A percentile compares a stretch with the other conserved stretches of the same genome.
These are phyloP conservation scores for Phytophthora litchii DNA, from an alignment of 352 stramenopile genomes.

Conservation along the genomic window DNA sequence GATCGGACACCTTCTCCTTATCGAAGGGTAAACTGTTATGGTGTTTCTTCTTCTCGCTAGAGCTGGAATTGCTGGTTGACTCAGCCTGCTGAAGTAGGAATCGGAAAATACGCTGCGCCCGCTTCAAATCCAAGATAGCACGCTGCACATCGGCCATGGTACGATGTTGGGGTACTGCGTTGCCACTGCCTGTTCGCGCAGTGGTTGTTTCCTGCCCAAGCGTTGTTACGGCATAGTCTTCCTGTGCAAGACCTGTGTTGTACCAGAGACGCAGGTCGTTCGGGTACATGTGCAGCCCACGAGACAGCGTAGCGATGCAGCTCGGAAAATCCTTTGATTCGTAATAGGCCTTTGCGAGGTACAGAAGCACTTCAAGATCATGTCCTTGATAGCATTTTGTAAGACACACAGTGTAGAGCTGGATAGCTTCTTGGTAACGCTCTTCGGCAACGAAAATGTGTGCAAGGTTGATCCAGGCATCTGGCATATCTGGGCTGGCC, in stretches of 20 bases:
- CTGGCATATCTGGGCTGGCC: slow-evolving; percentile 94
- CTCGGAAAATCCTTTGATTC: slow-evolving; percentile 90
- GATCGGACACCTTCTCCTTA: slow-evolving; percentile 87
- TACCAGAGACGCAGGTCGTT: slow-evolving; percentile 87
- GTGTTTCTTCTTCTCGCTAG: slow-evolving; percentile 64
- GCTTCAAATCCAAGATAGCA: slow-evolving; percentile 86
- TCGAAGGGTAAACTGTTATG: slow-evolving; percentile 70
- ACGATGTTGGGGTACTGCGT: slow-evolving; percentile 53
- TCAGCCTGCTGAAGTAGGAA: slow-evolving; percentile 81
- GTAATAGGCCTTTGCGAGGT: slow-evolving; percentile 90
- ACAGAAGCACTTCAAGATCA: slow-evolving; percentile 81
- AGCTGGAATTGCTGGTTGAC: slow-evolving; percentile 20
- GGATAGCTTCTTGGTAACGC: slow-evolving; percentile 95
- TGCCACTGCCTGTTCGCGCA: slow-evolving; percentile 41
- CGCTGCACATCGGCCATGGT: slow-evolving; percentile 90
- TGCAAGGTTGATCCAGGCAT: slow-evolving; percentile 97
- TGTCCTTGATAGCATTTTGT: slow-evolving; percentile 91
- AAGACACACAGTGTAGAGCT: slow-evolving; percentile 94
- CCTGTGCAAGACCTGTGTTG: slow-evolving; percentile 84
- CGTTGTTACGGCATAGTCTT: slow-evolving; percentile 88
- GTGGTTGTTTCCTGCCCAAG: slow-evolving; percentile 72
- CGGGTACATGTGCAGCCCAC: slow-evolving; percentile 78
- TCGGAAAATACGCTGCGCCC: slow-evolving; percentile 83
- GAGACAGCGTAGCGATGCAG: slow-evolving; percentile 85
- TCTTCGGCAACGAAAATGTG: slow-evolving; percentile 97